A percentile compares a stretch with the other conserved stretches of the same genome.
Conservation (phyloP, 192 early-diverging fungal species). For the Coemansia nantahalensis region DNA sequence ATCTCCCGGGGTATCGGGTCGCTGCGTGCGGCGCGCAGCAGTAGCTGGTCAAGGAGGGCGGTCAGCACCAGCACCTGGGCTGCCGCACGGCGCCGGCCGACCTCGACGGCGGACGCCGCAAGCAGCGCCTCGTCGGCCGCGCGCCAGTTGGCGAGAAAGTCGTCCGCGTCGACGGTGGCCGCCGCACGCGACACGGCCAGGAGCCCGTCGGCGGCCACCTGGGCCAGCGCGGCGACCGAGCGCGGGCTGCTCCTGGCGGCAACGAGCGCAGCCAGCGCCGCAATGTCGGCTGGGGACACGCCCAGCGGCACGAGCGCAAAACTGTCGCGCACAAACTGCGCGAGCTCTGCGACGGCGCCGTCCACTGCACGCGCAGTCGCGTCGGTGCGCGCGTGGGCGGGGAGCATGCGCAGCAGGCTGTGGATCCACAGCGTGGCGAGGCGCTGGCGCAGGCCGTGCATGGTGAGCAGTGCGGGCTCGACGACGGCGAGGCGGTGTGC, state of each 20-base stretch:
- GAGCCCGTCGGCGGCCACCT: slow-evolving; percentile 6
- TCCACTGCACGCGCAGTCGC: not conserved
- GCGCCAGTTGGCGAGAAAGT: slow-evolving; percentile 12
- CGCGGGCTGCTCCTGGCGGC: not conserved
- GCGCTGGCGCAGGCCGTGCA: slow-evolving; percentile 28
- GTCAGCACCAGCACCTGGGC: not conserved
- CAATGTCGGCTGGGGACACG: slow-evolving; percentile 10
- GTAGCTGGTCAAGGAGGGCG: not conserved
- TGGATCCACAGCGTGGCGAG: slow-evolving; percentile 29
- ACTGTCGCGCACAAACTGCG: slow-evolving; percentile 4
- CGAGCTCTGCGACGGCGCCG: slow-evolving; percentile 4
- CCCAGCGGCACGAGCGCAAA: slow-evolving; percentile 18
- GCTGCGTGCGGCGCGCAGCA: not conserved
- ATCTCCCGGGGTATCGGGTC: not conserved
- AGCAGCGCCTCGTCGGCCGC: slow-evolving; percentile 7
- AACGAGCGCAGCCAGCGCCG: slow-evolving; percentile 9
- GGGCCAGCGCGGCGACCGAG: slow-evolving; percentile 4
- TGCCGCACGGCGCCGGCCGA: not conserved
- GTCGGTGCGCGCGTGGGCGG: not conserved
- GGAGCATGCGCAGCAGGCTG: slow-evolving; percentile 29
- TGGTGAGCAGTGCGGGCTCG: slow-evolving; percentile 24
- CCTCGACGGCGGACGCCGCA: not conserved
- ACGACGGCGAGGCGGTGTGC: slow-evolving; percentile 31
- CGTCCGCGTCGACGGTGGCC: not conserved
- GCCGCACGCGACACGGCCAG: slow-evolving; percentile 4